Base-by-base conservation (phyloP, 768 basidiomycete genomes). In the Asterophora lycoperdoides region DNA sequence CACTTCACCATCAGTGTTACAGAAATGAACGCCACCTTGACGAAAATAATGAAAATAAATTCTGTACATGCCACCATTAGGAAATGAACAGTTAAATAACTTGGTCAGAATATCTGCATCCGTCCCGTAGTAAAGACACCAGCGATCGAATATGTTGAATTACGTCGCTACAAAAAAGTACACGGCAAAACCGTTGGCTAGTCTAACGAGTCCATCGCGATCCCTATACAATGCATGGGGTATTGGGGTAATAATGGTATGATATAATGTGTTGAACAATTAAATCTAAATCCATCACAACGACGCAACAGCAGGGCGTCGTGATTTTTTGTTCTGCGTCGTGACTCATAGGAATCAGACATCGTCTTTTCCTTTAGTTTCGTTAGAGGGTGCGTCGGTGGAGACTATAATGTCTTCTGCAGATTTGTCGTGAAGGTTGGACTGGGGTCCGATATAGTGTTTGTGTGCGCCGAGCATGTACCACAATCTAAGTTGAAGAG, bases 1-100 rank as follows among this genome's bases (percentile, higher is more conserved):
- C 85, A 77, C 82, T 87, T 86, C 86, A 86, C 85, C 85, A 87
- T 83, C 73, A 70, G 72, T 58, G 59, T 60, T 8, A 9, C 6
- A 34, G 9, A 34, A 8, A n/a, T 34, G 2, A 4, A 34, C 3
- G 33, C 11, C n/a, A 4, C 4, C 33, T 20, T 17, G 15, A 23
- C 23, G 23, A 23, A 6, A 23, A 23, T n/a, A n/a, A n/a, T n/a
- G n/a, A n/a, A n/a, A n/a, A n/a, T n/a, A n/a, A n/a, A n/a, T n/a
- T n/a, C n/a, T n/a, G n/a, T n/a, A n/a, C n/a, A n/a, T n/a, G n/a
- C n/a, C n/a, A n/a, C n/a, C n/a, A n/a, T n/a, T n/a, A n/a, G n/a
- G n/a, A n/a, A n/a, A n/a, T n/a, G n/a, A n/a, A n/a, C n/a, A n/a
- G n/a, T n/a, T n/a, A n/a, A n/a, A n/a, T n/a, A n/a, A n/a, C n/a